These are phyloP conservation scores for Mortierella sp. DNA, from an alignment of 371 early-diverging fungal species.

Conservation along the genomic window DNA sequence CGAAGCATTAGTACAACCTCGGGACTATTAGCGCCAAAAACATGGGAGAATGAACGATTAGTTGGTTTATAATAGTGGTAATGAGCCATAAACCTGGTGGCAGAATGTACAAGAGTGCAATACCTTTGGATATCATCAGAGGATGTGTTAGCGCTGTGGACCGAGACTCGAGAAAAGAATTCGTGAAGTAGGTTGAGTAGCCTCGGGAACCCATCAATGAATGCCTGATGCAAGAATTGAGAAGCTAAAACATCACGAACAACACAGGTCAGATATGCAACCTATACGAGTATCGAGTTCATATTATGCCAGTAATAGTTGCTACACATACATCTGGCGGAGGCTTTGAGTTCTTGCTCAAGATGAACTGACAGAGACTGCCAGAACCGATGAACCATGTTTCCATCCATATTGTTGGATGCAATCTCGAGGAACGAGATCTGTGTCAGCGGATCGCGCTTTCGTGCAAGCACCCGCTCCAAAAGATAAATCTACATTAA, in stretches of 20 bases:
- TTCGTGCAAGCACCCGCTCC: slow-evolving; percentile 78
- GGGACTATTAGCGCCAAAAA: slow-evolving; percentile 57
- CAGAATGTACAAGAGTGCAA: no score
- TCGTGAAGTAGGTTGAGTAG: slow-evolving; percentile 81
- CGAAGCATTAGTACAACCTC: slow-evolving; percentile 77
- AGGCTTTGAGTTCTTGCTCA: slow-evolving; percentile 59
- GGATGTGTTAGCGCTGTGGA: slow-evolving; percentile 65
- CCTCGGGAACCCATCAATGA: slow-evolving; percentile 83
- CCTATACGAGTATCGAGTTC: background rate
- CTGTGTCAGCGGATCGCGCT: slow-evolving; percentile 78
- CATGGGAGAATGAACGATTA: background rate
- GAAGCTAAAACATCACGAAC: slow-evolving; percentile 59
- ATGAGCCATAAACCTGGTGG: background rate
- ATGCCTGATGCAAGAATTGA: slow-evolving; percentile 74
- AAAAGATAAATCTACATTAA: slow-evolving; percentile 71
- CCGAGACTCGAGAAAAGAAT: slow-evolving; percentile 78
- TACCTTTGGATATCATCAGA: slow-evolving; percentile 72
- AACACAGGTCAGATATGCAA: background rate
- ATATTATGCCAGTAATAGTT: background rate
- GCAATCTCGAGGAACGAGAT: slow-evolving; percentile 71
- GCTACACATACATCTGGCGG: slow-evolving; percentile 39
- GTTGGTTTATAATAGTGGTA: background rate
- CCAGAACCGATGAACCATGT: slow-evolving; percentile 63
- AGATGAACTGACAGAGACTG: slow-evolving; percentile 58
- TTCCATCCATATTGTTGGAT: slow-evolving; percentile 58